Evolutionary conservation across 2,329 filamentous ascomycete species (phyloP).

Genomic region (Colletotrichum australisinense): DNA sequence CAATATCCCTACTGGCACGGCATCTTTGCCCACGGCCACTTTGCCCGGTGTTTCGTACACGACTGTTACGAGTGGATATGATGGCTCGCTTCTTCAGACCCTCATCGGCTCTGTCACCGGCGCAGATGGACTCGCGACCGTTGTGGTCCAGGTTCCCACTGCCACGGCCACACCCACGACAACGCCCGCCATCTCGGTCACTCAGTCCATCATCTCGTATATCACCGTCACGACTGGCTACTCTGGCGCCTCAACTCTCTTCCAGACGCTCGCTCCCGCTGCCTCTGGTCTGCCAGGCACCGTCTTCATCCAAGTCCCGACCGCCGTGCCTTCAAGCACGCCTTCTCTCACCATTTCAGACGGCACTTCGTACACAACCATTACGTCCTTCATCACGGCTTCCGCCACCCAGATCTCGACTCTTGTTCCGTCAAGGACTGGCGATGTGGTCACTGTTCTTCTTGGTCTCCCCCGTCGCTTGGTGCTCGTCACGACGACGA

Average conservation of each 20-base stretch:
- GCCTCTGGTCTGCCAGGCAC: constrained; percentile 29
- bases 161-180: neutral
- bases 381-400: constrained; percentile 7
- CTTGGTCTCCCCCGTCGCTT: neutral
- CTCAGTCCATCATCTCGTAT: constrained; percentile 21
- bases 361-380: neutral
- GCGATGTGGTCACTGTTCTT: constrained; percentile 5
- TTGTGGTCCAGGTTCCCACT: constrained; percentile 5
- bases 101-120: constrained; percentile 16
- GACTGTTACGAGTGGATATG: constrained; percentile 21
- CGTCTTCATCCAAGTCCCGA: constrained; percentile 22
- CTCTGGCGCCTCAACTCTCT: neutral
- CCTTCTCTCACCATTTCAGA: neutral
- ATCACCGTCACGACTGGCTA: constrained; percentile 25
- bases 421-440: neutral
- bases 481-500: neutral
- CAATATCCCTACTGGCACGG: constrained; percentile 9
- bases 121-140: constrained; percentile 21
- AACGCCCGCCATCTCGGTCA: neutral
- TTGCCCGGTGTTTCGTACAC: constrained; percentile 15
- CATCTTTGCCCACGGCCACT: neutral
- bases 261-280: constrained; percentile 14
- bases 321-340: neutral
- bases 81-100: constrained; percentile 7
- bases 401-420: neutral